These are phyloP conservation scores for Aureobasidium lini DNA, from an alignment of 2,329 filamentous ascomycete species.

Conservation along the genomic window DNA sequence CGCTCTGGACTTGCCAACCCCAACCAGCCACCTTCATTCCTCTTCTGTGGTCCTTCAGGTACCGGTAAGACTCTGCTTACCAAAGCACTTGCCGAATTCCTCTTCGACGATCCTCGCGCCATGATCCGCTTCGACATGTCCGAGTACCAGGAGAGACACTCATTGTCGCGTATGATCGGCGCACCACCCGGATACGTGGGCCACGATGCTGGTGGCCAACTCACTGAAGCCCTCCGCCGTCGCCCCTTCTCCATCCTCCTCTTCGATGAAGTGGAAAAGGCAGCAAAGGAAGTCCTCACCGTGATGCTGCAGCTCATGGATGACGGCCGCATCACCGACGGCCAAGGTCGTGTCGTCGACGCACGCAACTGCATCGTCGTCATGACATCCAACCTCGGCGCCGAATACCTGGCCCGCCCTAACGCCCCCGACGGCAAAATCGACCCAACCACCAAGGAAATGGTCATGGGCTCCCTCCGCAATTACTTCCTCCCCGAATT, in stretches of 20 bases:
- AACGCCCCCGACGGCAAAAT: conserved; percentile 74
- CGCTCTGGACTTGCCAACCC: conserved; percentile 91
- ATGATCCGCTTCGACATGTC: conserved; percentile 99
- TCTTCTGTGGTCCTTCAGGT: conserved; percentile 97
- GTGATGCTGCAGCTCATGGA: conserved; percentile 99
- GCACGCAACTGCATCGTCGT: conserved; percentile 98
- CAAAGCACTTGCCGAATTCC: conserved; percentile 93
- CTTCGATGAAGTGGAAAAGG: conserved; percentile 98
- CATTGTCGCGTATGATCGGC: conserved; percentile 94
- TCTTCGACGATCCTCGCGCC: conserved; percentile 92
- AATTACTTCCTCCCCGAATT: conserved; percentile 98
- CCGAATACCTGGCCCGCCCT: conserved; percentile 81
- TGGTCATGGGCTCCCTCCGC: conserved; percentile 84
- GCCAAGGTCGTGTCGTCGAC: conserved; percentile 89
- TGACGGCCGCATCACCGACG: conserved; percentile 95
- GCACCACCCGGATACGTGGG: conserved; percentile 95
- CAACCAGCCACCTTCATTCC: conserved; percentile 93
- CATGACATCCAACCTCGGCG: conserved; percentile 96
- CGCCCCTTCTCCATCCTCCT: conserved; percentile 96
- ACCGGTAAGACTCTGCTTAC: conserved; percentile 97
- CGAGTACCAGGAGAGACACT: conserved; percentile 95
- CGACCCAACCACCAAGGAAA: conserved; percentile 73
- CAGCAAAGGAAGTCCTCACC: conserved; percentile 92
- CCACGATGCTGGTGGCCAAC: conserved; percentile 89
- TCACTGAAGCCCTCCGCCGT: conserved; percentile 88